Base-by-base conservation (phyloP, 2,329 filamentous ascomycete genomes). In the Fusarium domesticum region DNA sequence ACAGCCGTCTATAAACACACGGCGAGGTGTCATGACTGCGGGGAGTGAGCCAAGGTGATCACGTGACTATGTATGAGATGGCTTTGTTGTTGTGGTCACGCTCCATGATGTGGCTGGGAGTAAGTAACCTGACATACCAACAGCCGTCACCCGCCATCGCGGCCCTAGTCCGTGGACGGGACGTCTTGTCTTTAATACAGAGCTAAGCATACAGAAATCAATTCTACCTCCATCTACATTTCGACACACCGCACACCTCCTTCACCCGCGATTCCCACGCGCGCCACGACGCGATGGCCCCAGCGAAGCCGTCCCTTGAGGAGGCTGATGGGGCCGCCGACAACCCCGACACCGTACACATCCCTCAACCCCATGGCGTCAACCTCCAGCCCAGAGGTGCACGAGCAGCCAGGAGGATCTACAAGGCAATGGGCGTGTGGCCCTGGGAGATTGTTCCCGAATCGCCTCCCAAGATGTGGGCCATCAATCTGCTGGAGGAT, bases 21-120 rank as follows among this genome's bases (percentile, higher is more conserved):
- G 58, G 58, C 56, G 59, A 59, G 56, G 59, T 48, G 56, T 59
- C 56, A 59, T 59, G 56, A 59, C 53, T 57, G 56, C 56, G 56
- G 56, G 56, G 56, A 58, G 25, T 34, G 20, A 11, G 18, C 18
- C 42, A 28, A 28, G 23, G 10, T 33, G 34, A 14, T 59, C 57
- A 59, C 57, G 57, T 59, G 57, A 59, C 39, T 43, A 40, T 43
- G 42, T 53, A 59, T 59, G 57, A 59, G 48, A 45, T 44, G 10
- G 30, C 19, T 12, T 31, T 18, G 19, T 33, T 19, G 31, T 43
- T 49, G 34, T n/a, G 47, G 37, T 42, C 37, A 42, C 52, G 52
- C 56, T 56, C 55, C 56, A 59, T 59, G 56, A 54, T 58, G 56
- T 57, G 56, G 51, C 54, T 53, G 52, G 56, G 51, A 37, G 18